A percentile compares a stretch with the other conserved stretches of the same genome.
These are phyloP conservation scores for Wickerhamiella azymoides DNA, from an alignment of 805 yeast genomes.

Conservation along the genomic window DNA sequence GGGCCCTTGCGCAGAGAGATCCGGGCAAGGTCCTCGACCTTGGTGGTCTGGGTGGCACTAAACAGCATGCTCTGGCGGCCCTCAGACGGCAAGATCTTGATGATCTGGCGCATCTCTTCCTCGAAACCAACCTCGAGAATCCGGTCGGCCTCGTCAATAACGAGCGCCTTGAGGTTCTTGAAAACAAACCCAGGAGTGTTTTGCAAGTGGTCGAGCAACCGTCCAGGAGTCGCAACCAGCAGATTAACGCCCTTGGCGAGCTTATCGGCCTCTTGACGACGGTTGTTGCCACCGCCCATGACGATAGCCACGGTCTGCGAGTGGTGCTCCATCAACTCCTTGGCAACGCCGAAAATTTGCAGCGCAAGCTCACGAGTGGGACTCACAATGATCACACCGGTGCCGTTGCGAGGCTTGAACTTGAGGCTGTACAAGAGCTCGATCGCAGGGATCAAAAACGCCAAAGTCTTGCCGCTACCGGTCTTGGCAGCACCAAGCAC, in stretches of 20 bases:
- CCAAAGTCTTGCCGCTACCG: slow-evolving; percentile 96
- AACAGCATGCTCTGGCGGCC: slow-evolving; percentile 93
- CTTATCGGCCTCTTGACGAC: slow-evolving; percentile 95
- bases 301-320: slow-evolving; percentile 93
- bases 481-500: slow-evolving; percentile 99
- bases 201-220: slow-evolving; percentile 90
- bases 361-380: slow-evolving; percentile 97
- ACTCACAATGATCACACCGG: slow-evolving; percentile 89
- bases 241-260: slow-evolving; percentile 85
- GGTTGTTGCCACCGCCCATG: slow-evolving; percentile 87
- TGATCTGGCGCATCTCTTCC: slow-evolving; percentile 96
- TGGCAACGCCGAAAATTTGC: slow-evolving; percentile 94
- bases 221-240: slow-evolving; percentile 94
- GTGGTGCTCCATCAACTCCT: slow-evolving; percentile 81
- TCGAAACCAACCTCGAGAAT: slow-evolving; percentile 96
- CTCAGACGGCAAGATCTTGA: slow-evolving; percentile 80
- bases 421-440: slow-evolving; percentile 80
- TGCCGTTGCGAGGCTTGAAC: slow-evolving; percentile 96
- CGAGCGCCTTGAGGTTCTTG: slow-evolving; percentile 84
- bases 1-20: slow-evolving; percentile 93
- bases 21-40: slow-evolving; percentile 95
- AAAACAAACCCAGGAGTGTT: slow-evolving; percentile 88
- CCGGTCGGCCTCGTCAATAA: slow-evolving; percentile 97
- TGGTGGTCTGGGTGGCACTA: slow-evolving; percentile 98
- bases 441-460: slow-evolving; percentile 90